Base-by-base conservation (phyloP, 208 protist genomes). In the Acanthamoeba castellanii region DNA sequence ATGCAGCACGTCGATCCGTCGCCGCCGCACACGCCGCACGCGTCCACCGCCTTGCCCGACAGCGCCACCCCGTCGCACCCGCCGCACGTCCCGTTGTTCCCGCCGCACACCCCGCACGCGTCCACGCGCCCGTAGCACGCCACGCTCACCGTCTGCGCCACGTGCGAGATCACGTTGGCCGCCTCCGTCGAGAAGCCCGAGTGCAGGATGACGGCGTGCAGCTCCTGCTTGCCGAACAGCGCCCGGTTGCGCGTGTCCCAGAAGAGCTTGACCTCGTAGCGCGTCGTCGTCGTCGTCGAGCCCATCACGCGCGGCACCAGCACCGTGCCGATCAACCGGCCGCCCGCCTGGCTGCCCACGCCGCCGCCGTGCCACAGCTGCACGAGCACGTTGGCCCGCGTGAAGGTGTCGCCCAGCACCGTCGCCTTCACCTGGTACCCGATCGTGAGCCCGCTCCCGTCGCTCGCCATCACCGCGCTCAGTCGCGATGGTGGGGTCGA, bases 11-110 rank as follows among this genome's bases (percentile, higher is more conserved):
- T 82, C 9, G 89, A 59, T 4, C 68, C 68, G 68, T 94, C n/a
- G 61, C 89, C 89, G 47, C 89, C 89, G 89, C 89, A 94, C 68
- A 52, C 47, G 68, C 89, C 89, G 50, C 89, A 94, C 18, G 27
- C 11, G 68, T 94, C 89, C 18, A 82, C 30, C 32, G 87, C 57
- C 61, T 68, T 68, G 37, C 34, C 61, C 13, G 87, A 68, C 20
- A 76, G 87, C 5, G 87, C 34, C 13, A 92, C 87, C 3, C 61
- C 89, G 55, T 82, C 89, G 52, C 89, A 94, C 37, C 68, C 89
- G 89, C 42, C 89, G 47, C 68, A 82, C 14, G 11, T 5, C 8
- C 32, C 18, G 68, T 82, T 82, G 68, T 94, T 47, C 3, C 89
- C 89, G 50, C 61, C 61, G 89, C 89, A 94, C 20, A 94, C 34